Evolutionary conservation across 2,329 filamentous ascomycete species (phyloP).

Genomic region (Aureobasidium melanogenum): DNA sequence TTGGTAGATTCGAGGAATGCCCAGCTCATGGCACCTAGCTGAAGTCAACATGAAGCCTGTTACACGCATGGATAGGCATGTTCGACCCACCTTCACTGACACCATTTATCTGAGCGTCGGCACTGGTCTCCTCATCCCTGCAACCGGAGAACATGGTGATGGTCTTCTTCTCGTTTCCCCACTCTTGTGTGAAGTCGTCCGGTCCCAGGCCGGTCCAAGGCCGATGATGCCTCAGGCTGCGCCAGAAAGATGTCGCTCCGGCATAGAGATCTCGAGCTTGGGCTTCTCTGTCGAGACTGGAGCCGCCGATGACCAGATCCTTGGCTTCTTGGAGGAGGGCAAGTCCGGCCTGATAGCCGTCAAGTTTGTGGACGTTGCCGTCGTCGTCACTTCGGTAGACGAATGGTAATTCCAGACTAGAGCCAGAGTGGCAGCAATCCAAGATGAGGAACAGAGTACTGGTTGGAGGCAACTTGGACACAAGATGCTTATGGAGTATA

Average conservation of each 20-base stretch:
- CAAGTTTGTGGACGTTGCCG: constrained; percentile 47
- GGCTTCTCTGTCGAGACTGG: constrained; percentile 33
- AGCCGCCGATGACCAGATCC: constrained; percentile 42
- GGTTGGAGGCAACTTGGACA: constrained; percentile 41
- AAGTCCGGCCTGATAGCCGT: constrained; percentile 46
- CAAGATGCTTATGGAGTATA: constrained; percentile 43
- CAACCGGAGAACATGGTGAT: constrained; percentile 46
- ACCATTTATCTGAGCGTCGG: constrained; percentile 36
- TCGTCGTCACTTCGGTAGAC: constrained; percentile 49
- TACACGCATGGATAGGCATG: no score
- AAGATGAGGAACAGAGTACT: constrained; percentile 49
- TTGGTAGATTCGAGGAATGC: constrained; percentile 39
- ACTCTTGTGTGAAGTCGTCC: constrained; percentile 31
- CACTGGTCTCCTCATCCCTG: constrained; percentile 43
- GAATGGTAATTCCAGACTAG: constrained; percentile 50
- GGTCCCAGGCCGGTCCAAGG: constrained; percentile 29
- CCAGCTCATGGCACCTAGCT: constrained; percentile 37
- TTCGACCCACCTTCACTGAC: constrained; percentile 23
- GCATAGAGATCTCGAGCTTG: constrained; percentile 46
- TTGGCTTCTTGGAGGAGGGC: constrained; percentile 42
- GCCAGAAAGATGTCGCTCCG: constrained; percentile 47
- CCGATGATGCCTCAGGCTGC: constrained; percentile 36
- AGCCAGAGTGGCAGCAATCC: constrained; percentile 55
- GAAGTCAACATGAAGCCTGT: no score
- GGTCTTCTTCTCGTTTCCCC: constrained; percentile 36